Conservation (phyloP, 75 land plant species). For the Chamaecyparis obtusa region DNA sequence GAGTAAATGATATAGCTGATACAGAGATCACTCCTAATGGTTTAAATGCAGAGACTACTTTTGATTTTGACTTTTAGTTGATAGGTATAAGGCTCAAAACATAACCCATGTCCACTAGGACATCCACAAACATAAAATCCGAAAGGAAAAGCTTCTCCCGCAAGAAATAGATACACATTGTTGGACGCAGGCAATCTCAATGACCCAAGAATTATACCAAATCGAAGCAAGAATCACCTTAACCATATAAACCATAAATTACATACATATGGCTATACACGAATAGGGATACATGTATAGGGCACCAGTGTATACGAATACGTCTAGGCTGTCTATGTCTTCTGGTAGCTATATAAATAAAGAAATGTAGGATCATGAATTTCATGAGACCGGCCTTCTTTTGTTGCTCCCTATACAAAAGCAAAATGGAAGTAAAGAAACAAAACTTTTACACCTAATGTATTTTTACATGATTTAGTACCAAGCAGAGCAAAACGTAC, state of each 20-base stretch:
- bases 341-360: too few species aligned
- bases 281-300: too few species aligned
- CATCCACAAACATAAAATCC: neutral
- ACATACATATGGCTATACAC: too few species aligned
- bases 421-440: neutral
- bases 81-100: neutral
- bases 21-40: neutral
- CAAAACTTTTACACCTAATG: neutral
- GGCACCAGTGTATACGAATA: too few species aligned
- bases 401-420: neutral
- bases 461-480: neutral
- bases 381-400: too few species aligned
- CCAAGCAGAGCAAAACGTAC: conserved; percentile 24
- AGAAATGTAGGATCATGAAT: too few species aligned
- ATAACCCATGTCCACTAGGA: neutral
- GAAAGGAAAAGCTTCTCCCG: neutral
- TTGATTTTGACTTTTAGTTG: neutral
- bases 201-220: neutral
- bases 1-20: neutral
- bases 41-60: neutral
- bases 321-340: too few species aligned
- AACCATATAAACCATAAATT: too few species aligned
- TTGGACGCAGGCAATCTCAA: neutral
- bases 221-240: neutral
- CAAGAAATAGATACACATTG: neutral